A percentile compares a stretch with the other conserved stretches of the same genome.
Evolutionary conservation across 2,329 filamentous ascomycete species (phyloP).

Genomic region (Pseudopyricularia javanii): DNA sequence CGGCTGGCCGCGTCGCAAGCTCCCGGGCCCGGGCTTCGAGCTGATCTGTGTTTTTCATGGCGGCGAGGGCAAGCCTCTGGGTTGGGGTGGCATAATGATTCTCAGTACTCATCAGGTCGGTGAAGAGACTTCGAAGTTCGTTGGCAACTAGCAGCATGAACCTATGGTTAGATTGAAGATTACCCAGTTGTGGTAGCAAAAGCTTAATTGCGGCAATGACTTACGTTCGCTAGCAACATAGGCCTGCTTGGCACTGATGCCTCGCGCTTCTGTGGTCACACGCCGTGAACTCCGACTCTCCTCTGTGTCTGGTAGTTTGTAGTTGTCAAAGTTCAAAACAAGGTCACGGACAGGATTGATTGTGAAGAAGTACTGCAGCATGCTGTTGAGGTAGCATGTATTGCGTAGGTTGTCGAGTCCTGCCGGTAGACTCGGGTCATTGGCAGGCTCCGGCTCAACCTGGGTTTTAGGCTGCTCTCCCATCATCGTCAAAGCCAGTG

Average conservation of each 20-base stretch:
- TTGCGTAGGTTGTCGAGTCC: constrained; percentile 91
- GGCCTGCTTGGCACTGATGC: constrained; percentile 15
- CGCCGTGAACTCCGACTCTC: constrained; percentile 42
- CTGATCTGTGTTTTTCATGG: constrained; percentile 36
- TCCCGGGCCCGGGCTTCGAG: constrained; percentile 12
- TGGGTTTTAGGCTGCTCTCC: background rate
- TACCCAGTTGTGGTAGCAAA: background rate
- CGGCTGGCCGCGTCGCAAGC: background rate
- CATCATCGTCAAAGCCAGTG: background rate
- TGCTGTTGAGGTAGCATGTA: constrained; percentile 94
- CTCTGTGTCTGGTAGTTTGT: constrained; percentile 55
- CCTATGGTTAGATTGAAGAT: background rate
- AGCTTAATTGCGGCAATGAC: constrained; percentile 17
- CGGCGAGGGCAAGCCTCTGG: constrained; percentile 67
- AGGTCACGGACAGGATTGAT: constrained; percentile 71
- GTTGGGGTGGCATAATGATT: constrained; percentile 55
- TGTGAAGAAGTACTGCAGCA: constrained; percentile 91
- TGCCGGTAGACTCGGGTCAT: constrained; percentile 53
- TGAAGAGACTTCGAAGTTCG: constrained; percentile 60
- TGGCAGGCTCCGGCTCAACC: constrained; percentile 11
- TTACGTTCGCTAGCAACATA: constrained; percentile 56
- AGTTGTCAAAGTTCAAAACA: constrained; percentile 61
- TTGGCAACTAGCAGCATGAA: constrained; percentile 46
- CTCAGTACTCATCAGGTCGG: constrained; percentile 53
- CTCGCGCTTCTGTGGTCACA: constrained; percentile 21